Base-by-base conservation (phyloP, 768 basidiomycete genomes). In the Pisolithus tinctorius region DNA sequence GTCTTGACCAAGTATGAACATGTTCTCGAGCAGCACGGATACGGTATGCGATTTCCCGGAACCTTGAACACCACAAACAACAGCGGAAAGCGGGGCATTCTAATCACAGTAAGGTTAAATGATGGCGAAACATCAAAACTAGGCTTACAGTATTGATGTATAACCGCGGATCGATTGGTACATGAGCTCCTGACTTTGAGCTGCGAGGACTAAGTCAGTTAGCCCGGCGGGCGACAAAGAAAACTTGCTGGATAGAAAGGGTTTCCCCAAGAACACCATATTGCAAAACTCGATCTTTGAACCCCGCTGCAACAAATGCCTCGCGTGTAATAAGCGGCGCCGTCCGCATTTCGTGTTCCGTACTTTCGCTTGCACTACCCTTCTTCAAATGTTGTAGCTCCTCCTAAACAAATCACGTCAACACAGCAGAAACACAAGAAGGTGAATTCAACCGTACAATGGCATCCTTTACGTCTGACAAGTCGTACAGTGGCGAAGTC, bases 61-160 rank as follows among this genome's bases (percentile, higher is more conserved):
- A 1, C 86, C 84, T 69, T 87, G 86, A 0, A 86, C 85, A 0
- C 86, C 86, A 47, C 86, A 88, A 2, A 88, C 77, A 16, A 88
- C 58, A 0, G 85, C 82, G 0, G 86, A 87, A 57, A 86, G 82
- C 0, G 86, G 86, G 0, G 86, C 74, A 59, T 86, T 87, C 86
- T 86, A 53, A 13, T 10, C 41, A 31, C 36, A 14, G 23, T 48
- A 39, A 27, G 26, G 36, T 7, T 38, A 11, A 20, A 20, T 20
- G 20, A 53, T 29, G 50, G 25, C 10, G 3, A 51, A 25, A 26
- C 11, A 37, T 6, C 25, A 25, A 27, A n/a, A 51, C 41, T 26
- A 17, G 38, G 46, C 71, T 62, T 58, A 83, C 85, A 1, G 84
- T 86, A 58, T 88, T 88, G 13, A 87, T 59, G 57, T 88, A 88